Evolutionary conservation across 2,329 filamentous ascomycete species (phyloP).

Genomic region (Lecanicillium sp.): DNA sequence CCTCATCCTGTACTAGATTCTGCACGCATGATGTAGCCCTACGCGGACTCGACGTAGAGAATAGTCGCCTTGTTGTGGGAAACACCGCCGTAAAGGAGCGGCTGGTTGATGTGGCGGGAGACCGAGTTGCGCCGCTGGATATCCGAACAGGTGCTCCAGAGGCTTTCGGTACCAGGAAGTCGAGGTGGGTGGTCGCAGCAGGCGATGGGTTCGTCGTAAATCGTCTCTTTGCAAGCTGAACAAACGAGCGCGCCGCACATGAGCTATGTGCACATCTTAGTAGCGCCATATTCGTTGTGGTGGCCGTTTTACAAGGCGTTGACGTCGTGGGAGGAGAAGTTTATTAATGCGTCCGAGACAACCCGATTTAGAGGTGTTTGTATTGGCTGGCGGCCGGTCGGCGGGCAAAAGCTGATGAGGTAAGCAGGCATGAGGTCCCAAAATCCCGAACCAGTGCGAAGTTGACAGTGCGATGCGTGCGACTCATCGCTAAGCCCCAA

Average conservation of each 20-base stretch:
- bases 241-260: conserved; percentile 29
- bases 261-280: conserved; percentile 30
- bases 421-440: conserved; percentile 8
- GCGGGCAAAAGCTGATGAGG: conserved; percentile 4
- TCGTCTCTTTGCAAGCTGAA: conserved; percentile 30
- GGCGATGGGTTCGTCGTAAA: conserved; percentile 18
- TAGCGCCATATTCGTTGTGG: conserved; percentile 20
- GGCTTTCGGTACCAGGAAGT: conserved; percentile 30
- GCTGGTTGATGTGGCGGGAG: neutral
- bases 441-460: too few species aligned
- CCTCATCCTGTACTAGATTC: conserved; percentile 73
- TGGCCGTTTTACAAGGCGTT: neutral
- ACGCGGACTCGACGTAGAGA: conserved; percentile 27
- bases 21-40: conserved; percentile 40
- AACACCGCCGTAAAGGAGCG: conserved; percentile 1
- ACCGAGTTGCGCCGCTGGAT: conserved; percentile 5
- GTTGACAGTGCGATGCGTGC: too few species aligned
- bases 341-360: conserved; percentile 7
- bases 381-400: conserved; percentile 7
- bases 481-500: conserved; percentile 28
- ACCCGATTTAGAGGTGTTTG: conserved; percentile 11
- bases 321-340: neutral
- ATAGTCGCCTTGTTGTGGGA: conserved; percentile 16
- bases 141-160: conserved; percentile 10
- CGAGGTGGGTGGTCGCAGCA: conserved; percentile 20